phyloP scores from a whole-genome alignment of 2,329 filamentous ascomycete species.

The Myriosclerotinia curreyana region DNA sequence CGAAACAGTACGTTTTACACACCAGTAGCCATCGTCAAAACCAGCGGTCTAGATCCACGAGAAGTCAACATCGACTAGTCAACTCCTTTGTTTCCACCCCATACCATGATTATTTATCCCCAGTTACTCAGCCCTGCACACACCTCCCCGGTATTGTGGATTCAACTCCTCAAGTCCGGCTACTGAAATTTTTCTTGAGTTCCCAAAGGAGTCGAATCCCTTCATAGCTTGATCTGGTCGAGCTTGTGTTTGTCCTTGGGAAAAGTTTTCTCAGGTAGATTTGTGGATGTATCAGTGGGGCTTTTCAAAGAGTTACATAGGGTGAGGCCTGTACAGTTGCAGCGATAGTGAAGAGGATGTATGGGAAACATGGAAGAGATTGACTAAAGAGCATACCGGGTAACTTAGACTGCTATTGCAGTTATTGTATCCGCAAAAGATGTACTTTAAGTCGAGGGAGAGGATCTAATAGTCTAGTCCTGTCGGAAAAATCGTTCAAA shows the following conservation, averaged over 20 bases:
- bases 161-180: constrained; percentile 10
- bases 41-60: not conserved
- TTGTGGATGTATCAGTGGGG: not conserved
- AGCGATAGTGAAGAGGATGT: not conserved
- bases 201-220: not conserved
- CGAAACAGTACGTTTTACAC: constrained; percentile 14
- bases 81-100: not conserved
- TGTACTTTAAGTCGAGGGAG: constrained; percentile 5
- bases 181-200: not conserved
- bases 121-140: constrained; percentile 17
- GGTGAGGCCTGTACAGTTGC: constrained; percentile 1
- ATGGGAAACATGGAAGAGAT: not conserved
- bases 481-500: no score
- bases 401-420: constrained; percentile 9
- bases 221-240: constrained; percentile 9
- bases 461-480: not conserved
- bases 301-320: constrained; percentile 3
- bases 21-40: constrained; percentile 9
- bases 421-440: not conserved
- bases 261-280: constrained; percentile 4
- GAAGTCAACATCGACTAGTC: not conserved
- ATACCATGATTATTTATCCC: constrained; percentile 13
- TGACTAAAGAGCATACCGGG: not conserved
- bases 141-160: constrained; percentile 11
- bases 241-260: not conserved